Evolutionary conservation across 1,284 basidiomycete species (phyloP).

Genomic region (Ustilago lituana): DNA sequence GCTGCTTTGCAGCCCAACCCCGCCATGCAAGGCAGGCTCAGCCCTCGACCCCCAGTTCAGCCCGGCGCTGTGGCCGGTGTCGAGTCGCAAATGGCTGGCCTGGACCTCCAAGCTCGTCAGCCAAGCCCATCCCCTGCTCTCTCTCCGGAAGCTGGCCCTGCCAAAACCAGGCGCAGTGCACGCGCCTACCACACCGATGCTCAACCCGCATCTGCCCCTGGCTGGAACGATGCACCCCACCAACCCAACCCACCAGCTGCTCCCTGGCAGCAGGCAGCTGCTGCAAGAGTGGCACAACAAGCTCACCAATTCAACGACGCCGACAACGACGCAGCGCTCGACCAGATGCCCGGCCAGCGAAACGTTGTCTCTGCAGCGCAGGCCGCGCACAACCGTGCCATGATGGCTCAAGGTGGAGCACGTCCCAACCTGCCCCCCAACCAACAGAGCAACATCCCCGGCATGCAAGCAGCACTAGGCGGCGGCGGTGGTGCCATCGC

Average conservation of each 20-base stretch:
- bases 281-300: conserved; percentile 52
- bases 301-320: conserved; percentile 36
- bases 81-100: conserved; percentile 46
- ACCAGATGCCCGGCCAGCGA: conserved; percentile 64
- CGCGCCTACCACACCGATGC: conserved; percentile 66
- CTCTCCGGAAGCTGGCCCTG: conserved; percentile 39
- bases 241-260: conserved; percentile 57
- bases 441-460: conserved; percentile 38
- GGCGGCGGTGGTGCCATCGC: conserved; percentile 34
- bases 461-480: conserved; percentile 37
- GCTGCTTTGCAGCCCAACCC: conserved; percentile 16
- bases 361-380: conserved; percentile 61
- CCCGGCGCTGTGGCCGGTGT: conserved; percentile 15
- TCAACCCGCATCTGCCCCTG: conserved; percentile 28
- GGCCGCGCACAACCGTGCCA: conserved; percentile 58
- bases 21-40: conserved; percentile 31
- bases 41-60: conserved; percentile 36
- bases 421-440: conserved; percentile 31
- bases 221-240: conserved; percentile 61
- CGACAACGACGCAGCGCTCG: conserved; percentile 55
- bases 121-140: conserved; percentile 21
- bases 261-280: conserved; percentile 62
- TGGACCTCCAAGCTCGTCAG: conserved; percentile 42
- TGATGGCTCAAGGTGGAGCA: conserved; percentile 37
- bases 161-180: conserved; percentile 62